phyloP scores from a whole-genome alignment of 1,284 basidiomycete species.

The Termitomyces sp. region DNA sequence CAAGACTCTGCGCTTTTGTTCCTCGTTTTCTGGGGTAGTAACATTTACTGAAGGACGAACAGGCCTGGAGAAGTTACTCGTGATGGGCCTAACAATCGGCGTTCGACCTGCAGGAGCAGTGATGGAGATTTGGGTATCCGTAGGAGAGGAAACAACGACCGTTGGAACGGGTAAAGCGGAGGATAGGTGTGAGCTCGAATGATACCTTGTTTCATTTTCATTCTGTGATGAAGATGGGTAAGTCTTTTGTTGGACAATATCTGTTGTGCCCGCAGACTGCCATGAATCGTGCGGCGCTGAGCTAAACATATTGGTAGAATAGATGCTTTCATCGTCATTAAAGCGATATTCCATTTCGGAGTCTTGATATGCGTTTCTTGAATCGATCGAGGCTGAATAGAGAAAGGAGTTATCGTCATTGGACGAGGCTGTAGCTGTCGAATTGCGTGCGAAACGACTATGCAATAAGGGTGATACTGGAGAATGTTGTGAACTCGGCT shows the following conservation, averaged over 20 bases:
- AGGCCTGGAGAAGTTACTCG: constrained; percentile 53
- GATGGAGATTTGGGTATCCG: constrained; percentile 13
- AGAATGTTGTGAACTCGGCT: constrained; percentile 13
- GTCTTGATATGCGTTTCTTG: constrained; percentile 31
- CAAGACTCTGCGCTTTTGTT: constrained; percentile 55
- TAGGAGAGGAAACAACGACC: constrained; percentile 40
- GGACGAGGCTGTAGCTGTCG: constrained; percentile 44
- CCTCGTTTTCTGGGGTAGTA: constrained; percentile 39
- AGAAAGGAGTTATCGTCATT: constrained; percentile 31
- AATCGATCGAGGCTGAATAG: constrained; percentile 25
- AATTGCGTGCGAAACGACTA: constrained; percentile 51
- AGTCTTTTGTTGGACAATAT: constrained; percentile 14
- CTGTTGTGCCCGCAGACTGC: constrained; percentile 23
- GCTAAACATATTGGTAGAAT: constrained; percentile 24
- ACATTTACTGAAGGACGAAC: constrained; percentile 32
- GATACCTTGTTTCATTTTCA: not conserved
- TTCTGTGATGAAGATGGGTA: not conserved
- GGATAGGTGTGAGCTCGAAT: not conserved
- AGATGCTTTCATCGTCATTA: constrained; percentile 33
- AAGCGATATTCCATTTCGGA: constrained; percentile 24
- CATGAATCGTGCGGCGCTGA: constrained; percentile 30
- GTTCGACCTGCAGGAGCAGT: constrained; percentile 22
- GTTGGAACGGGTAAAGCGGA: constrained; percentile 30
- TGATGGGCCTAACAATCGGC: constrained; percentile 33
- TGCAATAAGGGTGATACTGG: constrained; percentile 60